Conservation (phyloP, 2,329 filamentous ascomycete genomes). For the Cercospora zeae-maydis region DNA sequence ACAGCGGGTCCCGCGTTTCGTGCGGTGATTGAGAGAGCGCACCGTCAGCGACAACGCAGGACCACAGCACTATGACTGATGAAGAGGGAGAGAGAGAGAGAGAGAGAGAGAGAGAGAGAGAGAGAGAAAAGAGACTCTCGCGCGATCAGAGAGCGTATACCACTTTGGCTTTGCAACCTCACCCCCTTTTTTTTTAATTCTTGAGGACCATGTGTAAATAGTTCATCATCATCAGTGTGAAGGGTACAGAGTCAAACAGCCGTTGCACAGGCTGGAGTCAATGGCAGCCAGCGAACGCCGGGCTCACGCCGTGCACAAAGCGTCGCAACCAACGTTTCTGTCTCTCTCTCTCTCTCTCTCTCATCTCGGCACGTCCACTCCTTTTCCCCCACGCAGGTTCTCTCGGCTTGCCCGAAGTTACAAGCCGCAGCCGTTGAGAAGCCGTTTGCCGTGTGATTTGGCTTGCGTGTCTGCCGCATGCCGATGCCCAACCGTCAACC, state of each 20-base stretch:
- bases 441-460: too few relatives aligned
- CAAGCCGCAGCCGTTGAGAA: background rate
- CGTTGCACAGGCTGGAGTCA: too few relatives aligned
- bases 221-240: background rate
- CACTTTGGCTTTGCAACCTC: background rate
- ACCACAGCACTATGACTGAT: conserved; percentile 21
- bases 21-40: background rate
- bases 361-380: too few relatives aligned
- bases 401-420: too few relatives aligned
- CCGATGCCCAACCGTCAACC: background rate
- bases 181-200: background rate
- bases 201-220: background rate
- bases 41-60: conserved; percentile 4
- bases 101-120: too few relatives aligned
- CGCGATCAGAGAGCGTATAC: too few relatives aligned
- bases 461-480: background rate
- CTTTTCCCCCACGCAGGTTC: background rate
- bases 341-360: too few relatives aligned
- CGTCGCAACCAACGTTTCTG: too few relatives aligned
- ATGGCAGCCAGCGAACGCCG: too few relatives aligned
- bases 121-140: too few relatives aligned
- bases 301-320: too few relatives aligned
- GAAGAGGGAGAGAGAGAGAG: background rate
- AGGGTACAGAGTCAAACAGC: background rate
- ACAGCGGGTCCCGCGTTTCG: conserved; percentile 18